These are phyloP conservation scores for Kwoniella shandongensis DNA, from an alignment of 768 basidiomycete genomes.

Conservation along the genomic window DNA sequence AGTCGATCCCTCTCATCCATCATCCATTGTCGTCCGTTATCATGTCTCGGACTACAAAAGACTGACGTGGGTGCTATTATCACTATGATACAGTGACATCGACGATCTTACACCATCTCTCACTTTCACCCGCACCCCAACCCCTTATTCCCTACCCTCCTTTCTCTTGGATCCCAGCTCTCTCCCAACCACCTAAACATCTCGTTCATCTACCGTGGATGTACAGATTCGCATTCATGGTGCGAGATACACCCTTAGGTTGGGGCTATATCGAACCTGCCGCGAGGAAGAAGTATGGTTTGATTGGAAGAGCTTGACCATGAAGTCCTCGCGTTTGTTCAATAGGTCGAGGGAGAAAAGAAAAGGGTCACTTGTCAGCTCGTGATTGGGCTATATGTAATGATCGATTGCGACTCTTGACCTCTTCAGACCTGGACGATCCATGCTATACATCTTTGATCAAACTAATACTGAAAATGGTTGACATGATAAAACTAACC, in stretches of 20 bases:
- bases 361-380: too few relatives aligned
- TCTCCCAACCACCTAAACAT: conserved; percentile 30
- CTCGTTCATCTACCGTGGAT: conserved; percentile 34
- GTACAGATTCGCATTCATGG: conserved; percentile 28
- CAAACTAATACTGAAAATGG: too few relatives aligned
- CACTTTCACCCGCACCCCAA: conserved; percentile 30
- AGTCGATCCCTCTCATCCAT: conserved; percentile 11
- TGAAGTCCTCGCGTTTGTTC: too few relatives aligned
- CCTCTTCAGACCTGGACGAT: too few relatives aligned
- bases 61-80: not conserved
- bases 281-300: conserved; percentile 44
- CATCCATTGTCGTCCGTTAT: too few relatives aligned
- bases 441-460: too few relatives aligned
- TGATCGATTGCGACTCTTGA: too few relatives aligned
- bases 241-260: conserved; percentile 37
- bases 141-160: conserved; percentile 43
- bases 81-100: conserved; percentile 23
- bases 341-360: too few relatives aligned
- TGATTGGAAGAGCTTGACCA: conserved; percentile 16
- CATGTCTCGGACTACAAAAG: not conserved
- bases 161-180: conserved; percentile 28
- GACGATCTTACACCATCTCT: conserved; percentile 38
- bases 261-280: conserved; percentile 38
- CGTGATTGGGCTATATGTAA: too few relatives aligned
- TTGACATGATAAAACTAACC: too few relatives aligned